Conservation (phyloP, 257 asterid species). For the Salvia miltiorrhiza region DNA sequence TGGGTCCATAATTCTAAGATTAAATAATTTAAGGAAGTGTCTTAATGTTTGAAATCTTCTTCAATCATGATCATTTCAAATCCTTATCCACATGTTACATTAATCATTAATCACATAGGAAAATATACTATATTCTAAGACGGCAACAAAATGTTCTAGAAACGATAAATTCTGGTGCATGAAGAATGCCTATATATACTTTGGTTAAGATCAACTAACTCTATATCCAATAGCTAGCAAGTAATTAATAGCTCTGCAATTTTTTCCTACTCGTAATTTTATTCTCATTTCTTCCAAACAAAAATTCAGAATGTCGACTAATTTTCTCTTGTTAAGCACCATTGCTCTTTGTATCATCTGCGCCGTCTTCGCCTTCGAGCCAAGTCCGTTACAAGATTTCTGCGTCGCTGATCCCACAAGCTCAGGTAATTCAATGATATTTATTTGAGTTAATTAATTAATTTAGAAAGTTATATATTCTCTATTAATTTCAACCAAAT, state of each 20-base stretch:
- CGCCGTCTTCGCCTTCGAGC: neutral
- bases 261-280: neutral
- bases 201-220: neutral
- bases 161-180: neutral
- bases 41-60: neutral
- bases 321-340: neutral
- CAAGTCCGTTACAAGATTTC: neutral
- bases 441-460: too few relatives aligned
- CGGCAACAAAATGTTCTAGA: neutral
- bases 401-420: conserved; percentile 2
- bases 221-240: neutral
- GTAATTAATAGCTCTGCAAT: neutral
- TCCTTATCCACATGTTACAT: neutral
- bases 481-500: too few relatives aligned
- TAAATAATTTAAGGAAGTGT: neutral
- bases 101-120: neutral
- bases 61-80: neutral
- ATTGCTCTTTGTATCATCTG: neutral
- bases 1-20: neutral
- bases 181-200: conserved; percentile 11
- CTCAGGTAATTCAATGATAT: neutral
- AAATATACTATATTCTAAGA: neutral
- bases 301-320: neutral
- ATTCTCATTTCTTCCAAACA: neutral
- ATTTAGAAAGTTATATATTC: too few relatives aligned